Conservation (phyloP, 1,284 basidiomycete genomes). For the Fomitopsis schrenkii region DNA sequence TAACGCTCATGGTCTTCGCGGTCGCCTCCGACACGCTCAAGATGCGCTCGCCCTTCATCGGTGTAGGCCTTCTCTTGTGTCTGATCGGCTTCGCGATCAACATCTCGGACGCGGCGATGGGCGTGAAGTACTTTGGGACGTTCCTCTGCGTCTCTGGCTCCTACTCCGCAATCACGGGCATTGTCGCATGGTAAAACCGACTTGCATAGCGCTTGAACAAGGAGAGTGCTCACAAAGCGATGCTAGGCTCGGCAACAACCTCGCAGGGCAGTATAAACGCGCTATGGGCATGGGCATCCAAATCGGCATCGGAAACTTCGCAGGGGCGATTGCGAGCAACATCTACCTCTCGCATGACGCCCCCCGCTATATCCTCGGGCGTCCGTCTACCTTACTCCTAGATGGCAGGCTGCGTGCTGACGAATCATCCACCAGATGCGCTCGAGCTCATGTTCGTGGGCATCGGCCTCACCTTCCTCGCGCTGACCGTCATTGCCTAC, state of each 20-base stretch:
- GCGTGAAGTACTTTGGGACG: constrained; percentile 65
- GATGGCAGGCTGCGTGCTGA: no score
- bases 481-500: constrained; percentile 48
- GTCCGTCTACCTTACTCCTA: no score
- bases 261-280: constrained; percentile 61
- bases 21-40: constrained; percentile 55
- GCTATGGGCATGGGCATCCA: constrained; percentile 58
- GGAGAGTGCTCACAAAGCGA: constrained; percentile 15
- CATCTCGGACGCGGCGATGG: constrained; percentile 43
- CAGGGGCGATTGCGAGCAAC: constrained; percentile 51
- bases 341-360: constrained; percentile 54
- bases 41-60: constrained; percentile 58
- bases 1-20: constrained; percentile 47
- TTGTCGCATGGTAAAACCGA: constrained; percentile 53
- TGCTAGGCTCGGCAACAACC: constrained; percentile 52
- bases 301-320: constrained; percentile 61
- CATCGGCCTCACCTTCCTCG: constrained; percentile 46
- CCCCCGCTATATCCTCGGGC: constrained; percentile 57
- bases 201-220: no score
- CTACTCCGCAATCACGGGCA: constrained; percentile 58
- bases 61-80: constrained; percentile 47
- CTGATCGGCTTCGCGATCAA: constrained; percentile 65
- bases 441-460: constrained; percentile 25
- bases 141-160: constrained; percentile 59
- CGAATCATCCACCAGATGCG: constrained; percentile 17